These are phyloP conservation scores for Bipolaris victoriae DNA, from an alignment of 2,329 filamentous ascomycete species.

Conservation along the genomic window DNA sequence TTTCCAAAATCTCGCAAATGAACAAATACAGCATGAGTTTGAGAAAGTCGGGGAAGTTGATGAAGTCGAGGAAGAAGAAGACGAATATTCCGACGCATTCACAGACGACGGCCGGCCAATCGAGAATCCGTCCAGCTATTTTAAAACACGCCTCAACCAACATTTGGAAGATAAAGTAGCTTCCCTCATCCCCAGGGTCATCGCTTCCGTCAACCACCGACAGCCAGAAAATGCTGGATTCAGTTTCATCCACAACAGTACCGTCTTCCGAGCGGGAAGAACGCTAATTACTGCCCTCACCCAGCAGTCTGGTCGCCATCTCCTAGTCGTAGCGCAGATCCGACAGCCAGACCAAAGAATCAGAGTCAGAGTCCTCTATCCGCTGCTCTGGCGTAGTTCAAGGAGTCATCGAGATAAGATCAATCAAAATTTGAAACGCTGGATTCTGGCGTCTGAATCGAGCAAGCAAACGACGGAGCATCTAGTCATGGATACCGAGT, in stretches of 20 bases:
- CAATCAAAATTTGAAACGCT: neutral
- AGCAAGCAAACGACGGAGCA: neutral
- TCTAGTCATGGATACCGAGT: neutral
- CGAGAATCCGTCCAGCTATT: neutral
- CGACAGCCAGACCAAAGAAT: conserved; percentile 1
- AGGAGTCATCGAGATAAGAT: neutral
- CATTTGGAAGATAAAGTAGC: neutral
- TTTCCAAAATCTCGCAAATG: neutral
- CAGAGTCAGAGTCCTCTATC: conserved; percentile 14
- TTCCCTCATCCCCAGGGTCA: conserved; percentile 12
- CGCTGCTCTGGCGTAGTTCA: conserved; percentile 12
- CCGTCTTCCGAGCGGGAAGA: conserved; percentile 9
- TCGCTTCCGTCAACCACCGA: conserved; percentile 15
- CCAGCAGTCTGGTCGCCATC: neutral
- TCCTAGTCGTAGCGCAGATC: conserved; percentile 5
- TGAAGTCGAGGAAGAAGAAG: neutral
- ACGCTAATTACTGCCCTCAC: conserved; percentile 8
- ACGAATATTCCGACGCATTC: conserved; percentile 7
- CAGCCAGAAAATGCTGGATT: conserved; percentile 10
- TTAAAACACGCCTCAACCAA: neutral
- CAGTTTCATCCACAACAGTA: conserved; percentile 5
- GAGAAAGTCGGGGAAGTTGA: neutral
- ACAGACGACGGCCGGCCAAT: conserved; percentile 2
- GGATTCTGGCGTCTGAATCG: neutral
- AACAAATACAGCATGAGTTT: neutral